phyloP scores from a whole-genome alignment of 768 basidiomycete genomes.

The Pholiota molesta region DNA sequence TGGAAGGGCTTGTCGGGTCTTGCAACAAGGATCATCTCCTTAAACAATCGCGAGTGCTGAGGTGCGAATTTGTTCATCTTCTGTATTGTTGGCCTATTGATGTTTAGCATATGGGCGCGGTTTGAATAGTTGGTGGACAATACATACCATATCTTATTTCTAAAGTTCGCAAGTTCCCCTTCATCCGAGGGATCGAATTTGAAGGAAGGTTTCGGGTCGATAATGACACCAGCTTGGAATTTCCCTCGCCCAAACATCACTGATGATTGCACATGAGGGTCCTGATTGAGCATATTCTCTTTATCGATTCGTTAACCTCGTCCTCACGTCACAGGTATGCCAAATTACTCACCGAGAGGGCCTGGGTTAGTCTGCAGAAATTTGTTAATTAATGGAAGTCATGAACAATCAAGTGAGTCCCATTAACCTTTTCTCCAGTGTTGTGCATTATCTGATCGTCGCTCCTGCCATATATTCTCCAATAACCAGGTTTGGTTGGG shows the following conservation, averaged over 20 bases:
- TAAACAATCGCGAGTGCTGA: slow-evolving; percentile 47
- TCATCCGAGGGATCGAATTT: slow-evolving; percentile 28
- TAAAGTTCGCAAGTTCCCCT: slow-evolving; percentile 20
- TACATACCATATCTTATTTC: slow-evolving; percentile 28
- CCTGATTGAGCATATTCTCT: slow-evolving; percentile 18
- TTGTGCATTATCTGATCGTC: slow-evolving; percentile 19
- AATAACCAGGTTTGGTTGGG: slow-evolving; percentile 12
- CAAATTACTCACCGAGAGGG: slow-evolving; percentile 7
- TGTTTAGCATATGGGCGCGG: neutral
- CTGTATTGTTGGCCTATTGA: slow-evolving; percentile 41
- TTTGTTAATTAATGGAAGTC: neutral
- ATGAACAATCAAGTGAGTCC: neutral
- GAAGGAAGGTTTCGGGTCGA: slow-evolving; percentile 12
- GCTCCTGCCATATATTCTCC: slow-evolving; percentile 11
- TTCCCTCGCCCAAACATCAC: slow-evolving; percentile 18
- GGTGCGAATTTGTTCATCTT: slow-evolving; percentile 44
- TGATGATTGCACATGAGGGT: slow-evolving; percentile 11
- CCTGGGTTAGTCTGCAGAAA: slow-evolving; percentile 11
- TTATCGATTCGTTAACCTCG: neutral
- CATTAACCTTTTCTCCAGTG: slow-evolving; percentile 14
- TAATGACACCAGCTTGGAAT: slow-evolving; percentile 16
- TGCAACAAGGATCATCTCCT: slow-evolving; percentile 49
- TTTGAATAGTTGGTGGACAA: too few relatives aligned
- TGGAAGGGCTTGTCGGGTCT: slow-evolving; percentile 42
- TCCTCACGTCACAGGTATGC: neutral